Evolutionary conservation across 305 asterid genomes (phyloP).

Genomic region (Rubia balearica): DNA sequence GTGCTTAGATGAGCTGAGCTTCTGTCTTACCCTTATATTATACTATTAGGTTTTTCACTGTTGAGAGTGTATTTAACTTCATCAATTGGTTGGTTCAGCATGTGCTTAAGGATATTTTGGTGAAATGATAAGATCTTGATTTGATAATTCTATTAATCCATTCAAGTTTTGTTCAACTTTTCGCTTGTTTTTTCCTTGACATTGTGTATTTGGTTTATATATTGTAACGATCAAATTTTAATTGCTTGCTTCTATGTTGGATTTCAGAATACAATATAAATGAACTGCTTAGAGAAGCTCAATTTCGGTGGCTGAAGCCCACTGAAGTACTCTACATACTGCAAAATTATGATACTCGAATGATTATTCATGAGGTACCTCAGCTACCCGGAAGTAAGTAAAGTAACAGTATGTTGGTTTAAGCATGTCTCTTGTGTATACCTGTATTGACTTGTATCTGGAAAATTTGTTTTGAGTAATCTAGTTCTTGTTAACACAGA

Average conservation of each 20-base stretch:
- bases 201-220: neutral
- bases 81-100: neutral
- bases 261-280: constrained; percentile 55
- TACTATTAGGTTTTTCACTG: neutral
- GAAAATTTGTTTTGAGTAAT: constrained; percentile 12
- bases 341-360: constrained; percentile 58
- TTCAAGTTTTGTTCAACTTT: neutral
- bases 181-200: neutral
- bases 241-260: neutral
- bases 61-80: neutral
- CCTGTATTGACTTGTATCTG: constrained; percentile 7
- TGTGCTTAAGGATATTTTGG: neutral
- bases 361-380: constrained; percentile 62
- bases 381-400: constrained; percentile 80
- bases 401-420: constrained; percentile 3
- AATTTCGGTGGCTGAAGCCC: constrained; percentile 86
- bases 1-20: neutral
- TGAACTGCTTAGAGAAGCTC: constrained; percentile 75
- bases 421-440: neutral
- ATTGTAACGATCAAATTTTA: neutral
- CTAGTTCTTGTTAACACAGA: constrained; percentile 36
- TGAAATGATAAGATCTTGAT: neutral
- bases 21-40: neutral
- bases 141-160: neutral
- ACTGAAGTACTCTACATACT: constrained; percentile 69